Evolutionary conservation across 306 rosid species (phyloP).

Genomic region (Urtica urens): DNA sequence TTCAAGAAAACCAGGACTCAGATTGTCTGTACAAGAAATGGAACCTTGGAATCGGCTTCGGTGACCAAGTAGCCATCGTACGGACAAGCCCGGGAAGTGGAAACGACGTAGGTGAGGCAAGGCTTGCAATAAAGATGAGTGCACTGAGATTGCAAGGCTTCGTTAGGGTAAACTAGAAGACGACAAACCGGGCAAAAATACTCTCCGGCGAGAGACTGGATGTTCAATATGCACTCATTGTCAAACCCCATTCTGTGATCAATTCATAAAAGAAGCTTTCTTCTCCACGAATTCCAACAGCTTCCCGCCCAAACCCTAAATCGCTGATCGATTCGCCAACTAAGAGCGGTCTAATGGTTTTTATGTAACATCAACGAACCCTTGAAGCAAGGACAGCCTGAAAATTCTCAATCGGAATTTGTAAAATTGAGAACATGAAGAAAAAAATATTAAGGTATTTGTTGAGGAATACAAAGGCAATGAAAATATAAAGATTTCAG

Average conservation of each 20-base stretch:
- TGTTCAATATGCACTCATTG: conserved; percentile 87
- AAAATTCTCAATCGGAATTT: no score
- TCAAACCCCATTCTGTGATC: conserved; percentile 99
- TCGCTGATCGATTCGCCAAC: no score
- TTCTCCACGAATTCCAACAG: no score
- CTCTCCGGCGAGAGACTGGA: conserved; percentile 95
- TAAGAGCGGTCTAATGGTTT: no score
- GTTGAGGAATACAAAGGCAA: no score
- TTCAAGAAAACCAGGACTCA: not conserved
- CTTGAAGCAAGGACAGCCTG: no score
- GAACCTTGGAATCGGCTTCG: conserved; percentile 91
- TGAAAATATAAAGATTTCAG: no score
- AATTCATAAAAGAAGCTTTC: no score
- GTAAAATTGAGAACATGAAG: no score
- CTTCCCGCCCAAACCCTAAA: no score
- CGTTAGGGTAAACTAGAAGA: conserved; percentile 77
- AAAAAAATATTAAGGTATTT: no score
- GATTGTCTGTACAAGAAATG: conserved; percentile 2
- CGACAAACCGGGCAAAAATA: conserved; percentile 97
- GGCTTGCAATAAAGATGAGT: conserved; percentile 96
- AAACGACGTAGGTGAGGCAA: conserved; percentile 64
- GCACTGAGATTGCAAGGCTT: conserved; percentile 90
- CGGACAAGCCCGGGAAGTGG: conserved; percentile 88
- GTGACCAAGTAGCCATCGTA: conserved; percentile 96
- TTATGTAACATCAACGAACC: no score